Evolutionary conservation across 108 stramenopile species (phyloP), one percentile per base, ranked within the genome.

Genomic region (Pseudonitzschia multiseries): DNA sequence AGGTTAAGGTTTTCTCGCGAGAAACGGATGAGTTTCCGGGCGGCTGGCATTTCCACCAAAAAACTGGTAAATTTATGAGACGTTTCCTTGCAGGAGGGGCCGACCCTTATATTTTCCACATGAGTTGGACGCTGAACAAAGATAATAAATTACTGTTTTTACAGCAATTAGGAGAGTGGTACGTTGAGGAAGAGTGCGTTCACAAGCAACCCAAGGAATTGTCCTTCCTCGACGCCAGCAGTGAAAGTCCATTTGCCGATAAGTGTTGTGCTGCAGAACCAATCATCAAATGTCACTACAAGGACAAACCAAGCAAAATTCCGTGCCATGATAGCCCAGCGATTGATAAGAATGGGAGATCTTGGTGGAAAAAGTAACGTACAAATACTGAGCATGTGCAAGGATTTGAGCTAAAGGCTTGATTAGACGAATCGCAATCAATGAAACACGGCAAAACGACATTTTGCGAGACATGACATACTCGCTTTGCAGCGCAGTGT

Each of bases 61-160:
- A 31, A 15, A 22, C 57, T 9, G 48, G 54, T 17, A 52, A 65
- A 13, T 84, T 51, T 50, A 84, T 84, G 79, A 53, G 51, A 18
- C 26, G 76, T 59, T 53, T 79, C 0, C 50, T 79, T 15, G 65
- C 70, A 74, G 74, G 75, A 53, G 54, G 65, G 65, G 68, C 57
- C 14, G 72, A 77, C 52, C 70, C 67, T 21, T 69, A 69, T 65
- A 24, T 67, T 4, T 67, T 67, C 44, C 66, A 67, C 81, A 80
- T 80, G 79, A 71, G 79, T 41, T 95, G 93, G 93, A 93, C 94
- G 26, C 71, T 72, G 13, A 88, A 83, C 79, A 92, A 92, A 68
- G 81, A 75, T 31, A 87, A 96, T 68, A 96, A 96, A 68, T 75
- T 84, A 14, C 63, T 74, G 10, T 89, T 81, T 69, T 81, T 92